These are phyloP conservation scores for Gastrolobium bilobum DNA, from an alignment of 306 rosid genomes.

Conservation along the genomic window DNA sequence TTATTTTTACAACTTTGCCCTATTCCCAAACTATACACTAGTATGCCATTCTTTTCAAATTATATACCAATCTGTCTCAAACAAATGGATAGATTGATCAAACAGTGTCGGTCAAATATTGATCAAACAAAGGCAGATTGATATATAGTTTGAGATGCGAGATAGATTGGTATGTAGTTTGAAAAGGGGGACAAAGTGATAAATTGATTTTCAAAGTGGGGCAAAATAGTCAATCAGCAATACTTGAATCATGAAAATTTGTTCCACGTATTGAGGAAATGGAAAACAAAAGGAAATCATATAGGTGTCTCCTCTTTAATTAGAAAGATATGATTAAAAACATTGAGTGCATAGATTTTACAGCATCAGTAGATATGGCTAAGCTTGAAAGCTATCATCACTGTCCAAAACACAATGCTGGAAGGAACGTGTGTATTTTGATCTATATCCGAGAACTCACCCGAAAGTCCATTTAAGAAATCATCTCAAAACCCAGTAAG, in stretches of 20 bases:
- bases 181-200: too few relatives aligned
- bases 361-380: conserved; percentile 40
- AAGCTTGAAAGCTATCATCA: conserved; percentile 48
- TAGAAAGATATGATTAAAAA: conserved; percentile 37
- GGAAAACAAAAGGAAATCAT: conserved; percentile 37
- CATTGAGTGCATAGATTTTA: conserved; percentile 42
- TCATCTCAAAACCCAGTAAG: conserved; percentile 50
- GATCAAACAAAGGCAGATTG: too few relatives aligned
- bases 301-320: conserved; percentile 40
- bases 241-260: conserved; percentile 38
- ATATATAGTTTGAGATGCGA: too few relatives aligned
- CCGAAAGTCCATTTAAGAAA: conserved; percentile 45
- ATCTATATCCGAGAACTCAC: conserved; percentile 45
- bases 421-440: conserved; percentile 44
- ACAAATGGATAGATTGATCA: too few relatives aligned
- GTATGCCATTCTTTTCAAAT: too few relatives aligned
- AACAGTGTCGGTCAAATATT: too few relatives aligned
- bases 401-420: conserved; percentile 44
- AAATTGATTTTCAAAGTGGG: too few relatives aligned
- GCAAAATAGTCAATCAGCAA: background rate
- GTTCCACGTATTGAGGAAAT: conserved; percentile 14
- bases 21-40: too few relatives aligned
- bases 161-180: too few relatives aligned
- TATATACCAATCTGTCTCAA: too few relatives aligned
- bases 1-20: too few relatives aligned